phyloP scores from a whole-genome alignment of 2,329 filamentous ascomycete genomes.

The Plenodomus lindquistii region DNA sequence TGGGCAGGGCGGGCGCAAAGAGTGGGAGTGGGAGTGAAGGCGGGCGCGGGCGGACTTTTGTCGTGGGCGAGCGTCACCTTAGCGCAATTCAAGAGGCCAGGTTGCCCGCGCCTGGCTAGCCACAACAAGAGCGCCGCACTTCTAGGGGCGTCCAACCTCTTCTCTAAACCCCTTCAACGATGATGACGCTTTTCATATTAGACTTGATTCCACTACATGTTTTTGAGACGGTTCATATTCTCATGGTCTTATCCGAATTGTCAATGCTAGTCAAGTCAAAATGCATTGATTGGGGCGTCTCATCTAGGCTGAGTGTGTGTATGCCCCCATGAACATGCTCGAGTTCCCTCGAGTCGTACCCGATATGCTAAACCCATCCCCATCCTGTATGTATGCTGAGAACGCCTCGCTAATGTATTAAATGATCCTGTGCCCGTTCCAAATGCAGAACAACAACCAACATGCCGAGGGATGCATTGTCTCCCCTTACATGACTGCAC shows the following conservation, averaged over 20 bases:
- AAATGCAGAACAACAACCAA: slow-evolving; percentile 6
- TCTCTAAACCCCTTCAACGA: slow-evolving; percentile 29
- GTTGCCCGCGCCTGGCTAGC: slow-evolving; percentile 23
- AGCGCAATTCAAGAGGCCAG: slow-evolving; percentile 35
- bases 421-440: not conserved
- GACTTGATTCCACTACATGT: too few relatives aligned
- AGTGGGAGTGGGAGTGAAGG: slow-evolving; percentile 14
- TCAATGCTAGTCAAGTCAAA: not conserved
- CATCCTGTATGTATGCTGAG: slow-evolving; percentile 10
- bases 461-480: not conserved
- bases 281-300: not conserved
- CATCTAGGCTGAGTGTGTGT: not conserved
- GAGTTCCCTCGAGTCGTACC: not conserved
- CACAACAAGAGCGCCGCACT: slow-evolving; percentile 17
- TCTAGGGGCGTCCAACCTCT: slow-evolving; percentile 31
- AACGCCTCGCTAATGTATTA: slow-evolving; percentile 31
- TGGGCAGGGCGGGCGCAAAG: slow-evolving; percentile 13
- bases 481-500: slow-evolving; percentile 48
- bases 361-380: not conserved
- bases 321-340: not conserved
- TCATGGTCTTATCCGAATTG: not conserved
- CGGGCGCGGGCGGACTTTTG: slow-evolving; percentile 24
- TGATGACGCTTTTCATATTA: not conserved
- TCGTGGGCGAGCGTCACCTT: slow-evolving; percentile 21
- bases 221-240: not conserved